phyloP scores from a whole-genome alignment of 108 stramenopile species.

The Cyclotella baltica region DNA sequence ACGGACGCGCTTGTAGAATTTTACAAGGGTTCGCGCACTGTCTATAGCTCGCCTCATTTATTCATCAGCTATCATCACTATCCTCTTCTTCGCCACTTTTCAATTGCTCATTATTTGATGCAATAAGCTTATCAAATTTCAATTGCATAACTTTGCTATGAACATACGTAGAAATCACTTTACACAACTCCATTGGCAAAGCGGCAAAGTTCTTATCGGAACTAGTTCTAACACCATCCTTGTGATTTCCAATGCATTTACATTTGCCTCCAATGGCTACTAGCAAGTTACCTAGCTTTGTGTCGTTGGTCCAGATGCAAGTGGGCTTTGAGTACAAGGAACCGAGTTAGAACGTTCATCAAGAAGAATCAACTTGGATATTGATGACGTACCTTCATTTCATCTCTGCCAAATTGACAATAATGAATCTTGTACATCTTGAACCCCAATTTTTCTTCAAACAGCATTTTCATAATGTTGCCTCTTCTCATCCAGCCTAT shows the following conservation, averaged over 20 bases:
- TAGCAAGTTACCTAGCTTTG: constrained; percentile 27
- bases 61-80: not conserved
- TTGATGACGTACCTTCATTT: constrained; percentile 25
- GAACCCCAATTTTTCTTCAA: constrained; percentile 21
- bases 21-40: too few species aligned
- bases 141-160: constrained; percentile 30
- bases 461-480: constrained; percentile 35
- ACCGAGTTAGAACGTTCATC: not conserved
- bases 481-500: constrained; percentile 36
- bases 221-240: constrained; percentile 22
- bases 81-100: not conserved
- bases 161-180: constrained; percentile 32
- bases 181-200: constrained; percentile 35
- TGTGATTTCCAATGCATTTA: constrained; percentile 24
- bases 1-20: too few species aligned
- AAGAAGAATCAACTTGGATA: not conserved
- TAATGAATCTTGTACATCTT: constrained; percentile 23
- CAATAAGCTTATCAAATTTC: constrained; percentile 25
- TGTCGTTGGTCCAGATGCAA: constrained; percentile 40
- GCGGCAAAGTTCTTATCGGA: constrained; percentile 35
- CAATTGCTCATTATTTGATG: not conserved
- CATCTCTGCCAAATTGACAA: constrained; percentile 44
- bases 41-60: too few species aligned
- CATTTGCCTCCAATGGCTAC: constrained; percentile 31
- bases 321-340: constrained; percentile 18